phyloP scores from a whole-genome alignment of 179 eudicot genomes.

The Beta lomatogona region DNA sequence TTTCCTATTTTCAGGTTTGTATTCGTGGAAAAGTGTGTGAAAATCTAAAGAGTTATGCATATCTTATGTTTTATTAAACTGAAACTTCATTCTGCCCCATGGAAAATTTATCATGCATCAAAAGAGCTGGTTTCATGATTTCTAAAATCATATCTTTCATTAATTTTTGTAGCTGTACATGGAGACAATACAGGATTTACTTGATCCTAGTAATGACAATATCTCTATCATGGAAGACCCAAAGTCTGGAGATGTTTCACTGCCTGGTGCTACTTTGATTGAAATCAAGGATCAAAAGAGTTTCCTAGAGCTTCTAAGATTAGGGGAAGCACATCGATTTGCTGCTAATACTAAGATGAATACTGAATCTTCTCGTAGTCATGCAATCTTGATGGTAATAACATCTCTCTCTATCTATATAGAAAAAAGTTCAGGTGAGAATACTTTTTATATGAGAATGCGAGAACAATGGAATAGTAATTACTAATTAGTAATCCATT shows the following conservation, averaged over 20 bases:
- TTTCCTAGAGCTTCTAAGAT: slow-evolving; percentile 63
- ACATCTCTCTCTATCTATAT: not conserved
- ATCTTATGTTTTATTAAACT: slow-evolving; percentile 5
- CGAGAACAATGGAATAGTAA: too few species aligned
- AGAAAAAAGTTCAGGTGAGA: too few species aligned
- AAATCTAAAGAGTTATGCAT: not conserved
- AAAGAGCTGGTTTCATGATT: slow-evolving; percentile 8
- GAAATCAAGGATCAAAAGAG: slow-evolving; percentile 75
- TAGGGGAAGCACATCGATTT: slow-evolving; percentile 93
- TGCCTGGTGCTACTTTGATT: slow-evolving; percentile 74
- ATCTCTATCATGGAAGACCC: slow-evolving; percentile 80
- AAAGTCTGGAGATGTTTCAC: slow-evolving; percentile 80
- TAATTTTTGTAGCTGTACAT: slow-evolving; percentile 71
- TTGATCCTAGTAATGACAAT: slow-evolving; percentile 78
- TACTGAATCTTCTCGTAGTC: slow-evolving; percentile 95
- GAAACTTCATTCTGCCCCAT: slow-evolving; percentile 1
- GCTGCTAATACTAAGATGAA: slow-evolving; percentile 95
- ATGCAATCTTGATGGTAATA: slow-evolving; percentile 83
- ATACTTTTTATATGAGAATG: too few species aligned
- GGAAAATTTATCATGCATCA: slow-evolving; percentile 3
- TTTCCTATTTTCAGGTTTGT: slow-evolving; percentile 85
- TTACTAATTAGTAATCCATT: too few species aligned
- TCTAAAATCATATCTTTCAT: slow-evolving; percentile 4
- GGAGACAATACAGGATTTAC: slow-evolving; percentile 93
- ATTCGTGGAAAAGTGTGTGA: not conserved